Evolutionary conservation across 2,329 filamentous ascomycete genomes (phyloP), one percentile per base, ranked within the genome.

Genomic region (Tolypocladium amazonense): DNA sequence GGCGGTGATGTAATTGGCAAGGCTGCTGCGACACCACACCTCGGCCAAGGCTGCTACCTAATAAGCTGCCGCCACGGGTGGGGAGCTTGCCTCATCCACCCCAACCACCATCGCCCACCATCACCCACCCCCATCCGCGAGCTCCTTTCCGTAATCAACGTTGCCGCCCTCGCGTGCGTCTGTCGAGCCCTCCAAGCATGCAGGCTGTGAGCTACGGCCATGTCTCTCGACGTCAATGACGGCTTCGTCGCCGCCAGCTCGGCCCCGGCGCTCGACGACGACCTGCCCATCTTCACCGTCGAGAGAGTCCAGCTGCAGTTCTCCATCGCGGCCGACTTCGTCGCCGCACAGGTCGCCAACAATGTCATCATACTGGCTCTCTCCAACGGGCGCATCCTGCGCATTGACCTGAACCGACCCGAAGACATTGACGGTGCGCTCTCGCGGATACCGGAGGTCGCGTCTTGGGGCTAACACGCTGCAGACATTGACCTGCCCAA

Each of bases 401-500:
- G 94, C 62, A 99, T 99, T 72, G 94, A 97, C 72, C 79, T 97
- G 57, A 92, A 97, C 73, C 90, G 88, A 69, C 89, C 94, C 7
- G 90, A 92, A 70, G 94, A 99, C 73, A 97, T 99, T 69, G 94
- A 99, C 76, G 90, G 87, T 90, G 73, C 41, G 45, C 50, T n/a
- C 37, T 11, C 33, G 20, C 39, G 7, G 15, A 18, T 27, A 3
- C 37, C 3, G 18, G 58, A 45, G 55, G 57, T 14, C 20, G 57
- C 53, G 52, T 23, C 41, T 11, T 54, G 61, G 58, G 59, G 63
- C 58, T 63, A 45, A 61, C n/a, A 45, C 47, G 12, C 43, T 58
- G 12, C 67, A 96, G 93, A 99, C 75, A 96, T 99, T 72, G 94
- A 99, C 73, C 85, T 99, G 9, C 94, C 94, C 43, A 96, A 95